Evolutionary conservation across 768 basidiomycete genomes (phyloP), one percentile per base, ranked within the genome.

Genomic region (Chalciporus piperatus): DNA sequence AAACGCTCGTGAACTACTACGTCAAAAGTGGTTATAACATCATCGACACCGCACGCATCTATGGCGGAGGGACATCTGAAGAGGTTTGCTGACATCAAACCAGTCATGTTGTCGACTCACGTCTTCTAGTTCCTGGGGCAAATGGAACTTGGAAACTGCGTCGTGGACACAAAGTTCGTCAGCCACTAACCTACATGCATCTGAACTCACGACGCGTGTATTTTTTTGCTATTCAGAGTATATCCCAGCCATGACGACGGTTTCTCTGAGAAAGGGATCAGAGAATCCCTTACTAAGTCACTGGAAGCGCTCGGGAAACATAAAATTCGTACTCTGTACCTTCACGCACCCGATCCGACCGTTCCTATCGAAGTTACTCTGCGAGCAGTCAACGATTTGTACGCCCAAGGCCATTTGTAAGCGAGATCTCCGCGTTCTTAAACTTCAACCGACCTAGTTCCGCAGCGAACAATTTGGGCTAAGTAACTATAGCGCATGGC

Each of bases 361-460:
- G 74, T 71, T 9, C 73, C 75, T 1, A 79, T 75, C 56, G 72
- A 74, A 41, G 74, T 70, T 11, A 81, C 78, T 0, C 53, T 81
- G 22, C 71, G 67, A 51, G 74, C 70, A 2, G 69, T 78, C 48
- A 66, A 83, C 59, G 68, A 76, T 10, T 59, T 79, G 20, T 68
- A 81, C 70, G 70, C 75, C 48, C 75, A 78, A 59, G 79, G 82
- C 4, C 71, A 76, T 57, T 81, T 83, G 61, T 77, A 68, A 52
- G 75, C 62, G 4, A 19, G 40, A 37, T 53, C 14, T 42, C 6
- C 39, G 27, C 23, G 28, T 23, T 13, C 37, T n/a, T n/a, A 25
- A 20, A n/a, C 19, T 45, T 45, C n/a, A 33, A 19, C 25, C 20
- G 25, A 40, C 17, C 10, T n/a, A 20, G 7, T 35, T 41, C 41